Base-by-base conservation (phyloP, 1,284 basidiomycete genomes). In the Ustilago loliicola region DNA sequence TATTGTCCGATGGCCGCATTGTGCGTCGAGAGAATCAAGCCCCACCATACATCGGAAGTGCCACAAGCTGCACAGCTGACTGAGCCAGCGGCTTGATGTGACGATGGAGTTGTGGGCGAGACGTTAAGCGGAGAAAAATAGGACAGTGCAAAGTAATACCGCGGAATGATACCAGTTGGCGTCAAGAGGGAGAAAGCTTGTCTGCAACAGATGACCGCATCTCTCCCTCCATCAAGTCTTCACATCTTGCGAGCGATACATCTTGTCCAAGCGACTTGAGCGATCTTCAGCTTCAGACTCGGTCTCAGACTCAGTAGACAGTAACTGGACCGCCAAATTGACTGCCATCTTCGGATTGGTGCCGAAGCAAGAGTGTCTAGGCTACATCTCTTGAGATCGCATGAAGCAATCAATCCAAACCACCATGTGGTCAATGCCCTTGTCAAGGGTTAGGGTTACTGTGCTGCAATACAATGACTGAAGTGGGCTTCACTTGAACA, bases 401-500 rank as follows among this genome's bases (percentile, higher is more conserved):
- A 64, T 64, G 47, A 64, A 47, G 45, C 45, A 47, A 47, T 47
- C 45, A 47, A 47, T 7, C 4, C 19, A 47, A 54, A 54, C 32
- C 52, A 36, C 52, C 52, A 32, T 56, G 54, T 17, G 54, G 54
- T 27, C 30, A 54, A 11, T 38, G 36, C 36, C 15, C 36, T 8
- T 38, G 36, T 38, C 36, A 38, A 38, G 36, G 36, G 36, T 11
- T 34, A 34, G 11, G 6, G 11, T 5, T 11, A 5, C 32, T 11
- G 32, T 11, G 32, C 32, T 34, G 32, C 32, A 11, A 34, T 34
- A 5, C 5, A 11, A 34, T 5, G 11, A 11, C 5, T 5, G 11
- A 3, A 10, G 36, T 38, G 36, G 9, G 36, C 36, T 38, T 38
- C 36, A 38, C 36, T 38, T 15, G 36, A 11, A 34, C 29, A 52